A percentile compares a stretch with the other conserved stretches of the same genome.
These are phyloP conservation scores for Hemerocallis citrina DNA, from an alignment of 106 monocot species.

Conservation along the genomic window DNA sequence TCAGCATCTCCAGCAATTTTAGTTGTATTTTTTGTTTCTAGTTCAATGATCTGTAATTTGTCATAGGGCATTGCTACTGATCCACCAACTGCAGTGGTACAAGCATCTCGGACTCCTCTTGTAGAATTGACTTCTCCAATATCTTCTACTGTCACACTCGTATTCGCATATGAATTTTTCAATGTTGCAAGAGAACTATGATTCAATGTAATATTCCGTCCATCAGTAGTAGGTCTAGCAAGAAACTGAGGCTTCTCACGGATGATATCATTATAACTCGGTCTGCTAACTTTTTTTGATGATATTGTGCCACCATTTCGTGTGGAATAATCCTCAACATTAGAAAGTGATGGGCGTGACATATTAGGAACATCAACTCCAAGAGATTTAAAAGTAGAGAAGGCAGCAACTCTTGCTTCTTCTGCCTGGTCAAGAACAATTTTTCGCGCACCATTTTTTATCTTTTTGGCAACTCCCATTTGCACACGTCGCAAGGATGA, in stretches of 20 bases:
- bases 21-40: constrained; percentile 9
- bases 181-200: constrained; percentile 9
- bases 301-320: background rate
- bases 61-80: background rate
- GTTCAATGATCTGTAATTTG: constrained; percentile 1
- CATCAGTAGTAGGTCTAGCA: background rate
- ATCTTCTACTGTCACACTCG: background rate
- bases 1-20: background rate
- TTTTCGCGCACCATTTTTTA: constrained; percentile 93
- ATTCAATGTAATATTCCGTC: constrained; percentile 9
- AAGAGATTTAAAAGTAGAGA: constrained; percentile 79
- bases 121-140: constrained; percentile 3
- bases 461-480: constrained; percentile 86
- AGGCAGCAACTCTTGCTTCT: constrained; percentile 84
- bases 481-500: constrained; percentile 50
- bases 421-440: constrained; percentile 94
- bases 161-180: constrained; percentile 6
- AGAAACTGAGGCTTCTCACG: constrained; percentile 9
- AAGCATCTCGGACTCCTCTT: constrained; percentile 1
- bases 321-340: constrained; percentile 13
- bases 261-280: constrained; percentile 4
- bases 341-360: constrained; percentile 24
- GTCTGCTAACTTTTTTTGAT: too few species aligned
- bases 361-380: constrained; percentile 77
- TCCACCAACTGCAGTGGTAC: background rate